Evolutionary conservation across 768 basidiomycete species (phyloP).

Genomic region (Kwoniella mangroviensis): DNA sequence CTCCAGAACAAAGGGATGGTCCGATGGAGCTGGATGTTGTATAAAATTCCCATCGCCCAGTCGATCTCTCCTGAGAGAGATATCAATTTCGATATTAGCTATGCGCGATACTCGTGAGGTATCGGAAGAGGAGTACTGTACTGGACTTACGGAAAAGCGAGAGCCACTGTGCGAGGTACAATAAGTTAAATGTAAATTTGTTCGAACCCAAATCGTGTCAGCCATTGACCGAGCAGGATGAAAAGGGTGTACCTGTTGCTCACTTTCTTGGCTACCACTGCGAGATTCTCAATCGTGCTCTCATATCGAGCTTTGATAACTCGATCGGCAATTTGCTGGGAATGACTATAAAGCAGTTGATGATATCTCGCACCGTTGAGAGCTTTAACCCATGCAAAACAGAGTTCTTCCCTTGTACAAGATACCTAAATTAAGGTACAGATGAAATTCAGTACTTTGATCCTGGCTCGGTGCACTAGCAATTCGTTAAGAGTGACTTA

Average conservation of each 20-base stretch:
- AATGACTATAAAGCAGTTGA: neutral
- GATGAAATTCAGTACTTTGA: neutral
- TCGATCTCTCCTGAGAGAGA: neutral
- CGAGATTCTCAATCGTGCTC: neutral
- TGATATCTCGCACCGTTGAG: neutral
- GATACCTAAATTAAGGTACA: neutral
- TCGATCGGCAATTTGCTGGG: neutral
- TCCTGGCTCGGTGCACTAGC: neutral
- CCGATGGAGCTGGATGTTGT: neutral
- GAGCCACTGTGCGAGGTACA: neutral
- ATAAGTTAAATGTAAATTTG: neutral
- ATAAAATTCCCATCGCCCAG: neutral
- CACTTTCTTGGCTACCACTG: neutral
- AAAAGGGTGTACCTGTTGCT: neutral
- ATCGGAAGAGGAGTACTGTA: no score
- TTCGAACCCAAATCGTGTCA: neutral
- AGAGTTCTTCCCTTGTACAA: neutral
- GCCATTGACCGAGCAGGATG: no score
- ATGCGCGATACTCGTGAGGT: no score
- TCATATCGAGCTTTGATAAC: neutral
- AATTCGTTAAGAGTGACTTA: neutral
- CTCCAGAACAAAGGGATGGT: neutral
- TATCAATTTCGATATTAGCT: no score
- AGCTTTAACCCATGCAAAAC: neutral
- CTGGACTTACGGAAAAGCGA: neutral